Evolutionary conservation across 2,329 filamentous ascomycete species (phyloP), one percentile per base, ranked within the genome.

Genomic region (Furcasterigmium sp.): DNA sequence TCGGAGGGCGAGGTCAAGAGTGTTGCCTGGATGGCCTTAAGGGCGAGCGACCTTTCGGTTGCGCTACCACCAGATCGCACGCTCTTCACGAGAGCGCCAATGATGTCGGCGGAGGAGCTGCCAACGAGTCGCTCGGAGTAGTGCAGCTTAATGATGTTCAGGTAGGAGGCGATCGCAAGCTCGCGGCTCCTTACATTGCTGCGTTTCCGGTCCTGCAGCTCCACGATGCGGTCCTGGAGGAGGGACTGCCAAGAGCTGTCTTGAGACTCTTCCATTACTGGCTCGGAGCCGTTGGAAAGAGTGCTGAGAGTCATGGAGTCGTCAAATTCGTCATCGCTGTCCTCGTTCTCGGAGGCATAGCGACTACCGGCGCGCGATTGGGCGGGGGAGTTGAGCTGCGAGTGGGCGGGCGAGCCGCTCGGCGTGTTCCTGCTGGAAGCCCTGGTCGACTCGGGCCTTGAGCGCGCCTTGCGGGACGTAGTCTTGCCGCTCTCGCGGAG

Each of bases 171-270:
- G 39, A 90, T 67, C 23, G 75, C 76, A 32, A 78, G 71, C 54
- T 89, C 84, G 41, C 89, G 80, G 18, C 81, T 80, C 49, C 86
- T 78, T 19, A 75, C 78, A 51, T 82, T 89, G 62, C 84, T 88
- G 51, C 84, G 81, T 72, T 94, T 95, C 54, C 87, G 82, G 48
- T 78, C 73, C 43, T 84, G 72, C 21, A 95, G 77, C 52, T 86
- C 81, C 38, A 84, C 73, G 49, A 94, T 81, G 45, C 83, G 78
- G 48, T 82, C 76, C 21, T 74, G 69, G 26, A 91, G 65, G 44
- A 79, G 75, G 14, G 77, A 66, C 37, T 80, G 75, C 76, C 85
- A 87, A 20, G 74, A 73, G 39, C 72, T 61, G 15, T 71, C 61
- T n/a, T 72, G 61, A 20, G 73, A 68, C 8, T 76, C 73, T 25